Conservation (phyloP, 2,329 filamentous ascomycete species). For the Nakataea oryzae region DNA sequence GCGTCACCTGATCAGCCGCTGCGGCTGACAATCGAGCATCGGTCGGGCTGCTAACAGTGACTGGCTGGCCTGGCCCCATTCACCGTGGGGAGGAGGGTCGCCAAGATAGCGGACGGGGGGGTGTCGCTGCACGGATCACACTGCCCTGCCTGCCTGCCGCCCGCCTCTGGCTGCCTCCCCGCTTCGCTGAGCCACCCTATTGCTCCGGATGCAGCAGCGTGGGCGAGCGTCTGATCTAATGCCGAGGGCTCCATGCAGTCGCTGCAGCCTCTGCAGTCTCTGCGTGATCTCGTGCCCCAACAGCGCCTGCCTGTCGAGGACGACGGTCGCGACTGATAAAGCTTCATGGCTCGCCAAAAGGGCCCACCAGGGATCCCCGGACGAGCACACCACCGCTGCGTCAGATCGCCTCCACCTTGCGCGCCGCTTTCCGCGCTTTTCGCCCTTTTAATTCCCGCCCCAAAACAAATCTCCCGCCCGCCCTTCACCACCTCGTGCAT, state of each 20-base stretch:
- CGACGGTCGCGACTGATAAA: neutral
- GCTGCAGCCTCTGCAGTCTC: conserved; percentile 1
- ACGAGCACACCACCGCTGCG: neutral
- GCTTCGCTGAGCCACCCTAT: neutral
- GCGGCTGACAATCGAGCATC: neutral
- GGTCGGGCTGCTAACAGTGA: neutral
- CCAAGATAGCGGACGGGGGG: neutral
- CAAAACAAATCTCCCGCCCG: neutral
- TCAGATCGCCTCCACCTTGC: neutral
- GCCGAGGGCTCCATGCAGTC: neutral
- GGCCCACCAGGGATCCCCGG: neutral
- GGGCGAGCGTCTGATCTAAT: neutral
- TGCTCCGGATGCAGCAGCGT: neutral
- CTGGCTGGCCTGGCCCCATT: neutral
- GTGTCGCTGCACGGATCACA: neutral
- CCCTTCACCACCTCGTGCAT: neutral
- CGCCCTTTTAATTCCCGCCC: neutral
- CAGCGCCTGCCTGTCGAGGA: neutral
- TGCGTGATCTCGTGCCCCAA: conserved; percentile 1
- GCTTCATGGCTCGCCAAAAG: neutral
- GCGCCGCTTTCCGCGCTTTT: neutral
- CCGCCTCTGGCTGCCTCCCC: neutral
- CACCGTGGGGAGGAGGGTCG: neutral
- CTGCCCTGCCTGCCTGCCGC: neutral
- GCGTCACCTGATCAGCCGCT: conserved; percentile 1